Base-by-base conservation (phyloP, 2,329 filamentous ascomycete species). In the Clonostachys sp. region DNA sequence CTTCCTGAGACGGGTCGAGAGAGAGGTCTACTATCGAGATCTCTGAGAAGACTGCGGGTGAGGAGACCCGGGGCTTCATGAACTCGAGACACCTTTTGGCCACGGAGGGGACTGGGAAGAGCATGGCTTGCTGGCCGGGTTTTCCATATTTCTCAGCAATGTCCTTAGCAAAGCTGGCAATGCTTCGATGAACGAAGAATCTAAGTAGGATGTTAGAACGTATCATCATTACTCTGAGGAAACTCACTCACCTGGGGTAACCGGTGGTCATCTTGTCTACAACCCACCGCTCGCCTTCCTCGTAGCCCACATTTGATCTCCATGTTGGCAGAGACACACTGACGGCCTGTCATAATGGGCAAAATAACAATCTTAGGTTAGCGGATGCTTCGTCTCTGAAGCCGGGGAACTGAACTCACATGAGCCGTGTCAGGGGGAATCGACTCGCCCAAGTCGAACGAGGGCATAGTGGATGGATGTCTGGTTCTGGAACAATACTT, bases 241-340 rank as follows among this genome's bases (percentile, higher is more conserved):
- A 13, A 12, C 18, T 13, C 40, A 53, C 68, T 49, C 66, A 89
- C 85, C 87, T 81, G 51, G 94, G 94, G 66, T 99, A 99, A 35
- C 94, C 94, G 41, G 88, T 95, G 54, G 81, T 78, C 91, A 99
- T 87, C 61, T 84, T 86, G 52, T 78, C 80, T 16, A 94, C 54
- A n/a, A 99, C 89, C 86, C 89, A 94, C 48, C 84, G 74, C 62
- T 95, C 80, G 45, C 91, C 92, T 66, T 99, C 91, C 66, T 99
- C 94, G 61, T 99, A 99, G 39, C 83, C 92, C 38, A 99, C 76
- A 59, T 95, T 97, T 54, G 91, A 77, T 55, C 77, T 78, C 94
- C 94, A 99, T 69, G 91, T 95, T 38, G 94, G 94, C 24, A 99
- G 74, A 14, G 94, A 97, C 40, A 97, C 92, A 65, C 92, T 97